Evolutionary conservation across 805 yeast genomes (phyloP), one percentile per base, ranked within the genome.

Genomic region (Candida insectalens): DNA sequence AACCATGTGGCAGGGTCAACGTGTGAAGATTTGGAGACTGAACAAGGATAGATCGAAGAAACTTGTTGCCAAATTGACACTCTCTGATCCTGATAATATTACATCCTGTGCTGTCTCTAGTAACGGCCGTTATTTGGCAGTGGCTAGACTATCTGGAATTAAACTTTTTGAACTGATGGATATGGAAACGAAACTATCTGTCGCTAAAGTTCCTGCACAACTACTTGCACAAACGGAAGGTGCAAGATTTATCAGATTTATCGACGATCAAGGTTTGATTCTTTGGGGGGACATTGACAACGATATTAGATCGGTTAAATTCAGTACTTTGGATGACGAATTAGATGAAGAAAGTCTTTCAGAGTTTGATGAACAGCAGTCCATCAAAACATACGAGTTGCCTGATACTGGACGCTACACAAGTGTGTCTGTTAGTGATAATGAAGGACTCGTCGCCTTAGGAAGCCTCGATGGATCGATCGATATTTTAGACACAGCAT

Each of bases 71-170:
- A 83, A 83, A 56, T 50, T 83, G 46, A 61, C 70, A 3, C 59
- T 80, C 38, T 65, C 74, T 30, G 92, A 80, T 42, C 94, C 83
- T 21, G 96, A 85, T 42, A 82, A 82, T 56, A 78, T 92, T 32
- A 62, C 85, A 1, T 59, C 69, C 23, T 84, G 81, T 38, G 65
- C 74, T 7, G 51, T 88, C 27, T 79, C 85, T 14, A 66, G 69
- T 16, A 74, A 74, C 42, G 88, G 83, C 2, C 61, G 71, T 22
- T 63, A 74, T 19, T 57, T 92, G 34, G 80, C 78, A 0, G 92
- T 88, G 15, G 74, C 87, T 5, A 75, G 94, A 29, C 59, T 76
- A 29, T 62, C 75, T 10, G 66, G 77, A 2, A 74, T 83, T 4
- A 84, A 79, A 52, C 47, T 88, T 2, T 89, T 85, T 51, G 63